Conservation (phyloP, 441 rosid genomes). For the Iberis amara region DNA sequence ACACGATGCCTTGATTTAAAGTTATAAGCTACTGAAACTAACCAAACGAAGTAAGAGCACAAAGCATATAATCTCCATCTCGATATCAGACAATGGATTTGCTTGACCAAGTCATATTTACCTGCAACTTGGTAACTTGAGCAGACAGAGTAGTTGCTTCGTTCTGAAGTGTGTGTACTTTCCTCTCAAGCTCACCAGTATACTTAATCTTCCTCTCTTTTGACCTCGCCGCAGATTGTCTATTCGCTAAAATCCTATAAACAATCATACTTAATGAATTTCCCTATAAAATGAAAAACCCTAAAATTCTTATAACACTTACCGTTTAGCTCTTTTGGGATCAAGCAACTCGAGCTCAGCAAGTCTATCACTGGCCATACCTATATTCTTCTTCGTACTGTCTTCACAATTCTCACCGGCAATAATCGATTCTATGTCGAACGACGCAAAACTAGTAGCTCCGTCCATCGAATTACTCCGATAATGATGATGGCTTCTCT, state of each 20-base stretch:
- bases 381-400: slow-evolving; percentile 74
- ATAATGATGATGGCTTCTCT: slow-evolving; percentile 33
- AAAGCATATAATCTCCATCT: background rate
- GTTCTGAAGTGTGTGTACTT: slow-evolving; percentile 88
- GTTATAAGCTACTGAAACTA: background rate
- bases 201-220: slow-evolving; percentile 88
- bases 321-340: slow-evolving; percentile 97
- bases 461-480: slow-evolving; percentile 93
- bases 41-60: background rate
- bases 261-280: background rate
- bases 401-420: slow-evolving; percentile 33
- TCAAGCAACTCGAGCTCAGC: slow-evolving; percentile 87
- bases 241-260: slow-evolving; percentile 75
- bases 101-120: slow-evolving; percentile 25
- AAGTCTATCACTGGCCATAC: slow-evolving; percentile 55
- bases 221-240: slow-evolving; percentile 93
- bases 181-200: slow-evolving; percentile 79
- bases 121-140: slow-evolving; percentile 90
- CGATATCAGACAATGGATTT: too few relatives aligned
- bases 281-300: background rate
- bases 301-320: background rate
- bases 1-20: background rate
- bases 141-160: slow-evolving; percentile 96
- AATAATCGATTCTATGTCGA: slow-evolving; percentile 50
- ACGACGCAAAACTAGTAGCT: slow-evolving; percentile 38